Conservation (phyloP, 176 grass and related monocot genomes). For the Triticum monococcum region DNA sequence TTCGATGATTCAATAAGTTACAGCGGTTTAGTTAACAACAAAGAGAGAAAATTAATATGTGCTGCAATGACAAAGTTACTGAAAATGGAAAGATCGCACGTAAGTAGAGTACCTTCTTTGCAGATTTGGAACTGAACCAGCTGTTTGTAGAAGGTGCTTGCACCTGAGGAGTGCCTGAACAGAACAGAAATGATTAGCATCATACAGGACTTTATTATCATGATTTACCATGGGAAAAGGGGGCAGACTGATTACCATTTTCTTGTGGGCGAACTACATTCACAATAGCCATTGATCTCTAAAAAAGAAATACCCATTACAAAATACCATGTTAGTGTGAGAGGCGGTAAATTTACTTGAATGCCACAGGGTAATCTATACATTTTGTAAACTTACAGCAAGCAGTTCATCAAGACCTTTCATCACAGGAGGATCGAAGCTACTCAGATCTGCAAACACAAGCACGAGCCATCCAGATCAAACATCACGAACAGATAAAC, state of each 20-base stretch:
- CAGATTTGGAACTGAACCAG: slow-evolving; percentile 92
- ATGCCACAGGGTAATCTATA: not conserved
- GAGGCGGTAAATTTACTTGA: not conserved
- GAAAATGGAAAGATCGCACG: not conserved
- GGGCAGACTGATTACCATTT: slow-evolving; percentile 43
- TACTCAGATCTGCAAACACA: slow-evolving; percentile 54
- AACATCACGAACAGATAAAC: not conserved
- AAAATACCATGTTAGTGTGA: not conserved
- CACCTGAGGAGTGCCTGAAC: slow-evolving; percentile 30
- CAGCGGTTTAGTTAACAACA: not conserved
- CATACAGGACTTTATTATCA: not conserved
- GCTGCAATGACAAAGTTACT: not conserved
- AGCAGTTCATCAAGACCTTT: slow-evolving; percentile 74
- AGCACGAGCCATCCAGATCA: not conserved
- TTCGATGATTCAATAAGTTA: not conserved
- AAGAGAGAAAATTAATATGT: not conserved
- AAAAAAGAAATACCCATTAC: slow-evolving; percentile 21
- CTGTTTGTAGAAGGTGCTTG: slow-evolving; percentile 51
- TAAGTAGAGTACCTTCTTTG: slow-evolving; percentile 66
- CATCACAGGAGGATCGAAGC: slow-evolving; percentile 63
- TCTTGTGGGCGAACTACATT: slow-evolving; percentile 63
- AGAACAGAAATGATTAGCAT: slow-evolving; percentile 1
- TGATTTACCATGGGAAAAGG: not conserved
- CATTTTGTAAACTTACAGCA: slow-evolving; percentile 43
- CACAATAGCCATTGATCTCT: slow-evolving; percentile 68